A percentile compares a stretch with the other conserved stretches of the same genome.
Conservation (phyloP, 768 basidiomycete species). For the Serpula lacrymans region DNA sequence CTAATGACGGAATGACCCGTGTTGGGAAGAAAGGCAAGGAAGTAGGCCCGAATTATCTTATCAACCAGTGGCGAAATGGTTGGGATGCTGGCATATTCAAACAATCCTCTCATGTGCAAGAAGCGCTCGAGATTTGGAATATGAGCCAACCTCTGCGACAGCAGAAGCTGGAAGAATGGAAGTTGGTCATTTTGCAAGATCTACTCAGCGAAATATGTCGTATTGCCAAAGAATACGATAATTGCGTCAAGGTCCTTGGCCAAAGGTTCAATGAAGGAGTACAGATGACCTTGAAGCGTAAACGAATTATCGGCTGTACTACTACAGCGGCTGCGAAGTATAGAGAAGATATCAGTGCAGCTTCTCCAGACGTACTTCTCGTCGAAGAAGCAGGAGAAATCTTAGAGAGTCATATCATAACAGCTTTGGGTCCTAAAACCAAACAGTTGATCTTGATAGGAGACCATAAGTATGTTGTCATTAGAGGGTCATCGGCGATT, state of each 20-base stretch:
- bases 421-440: slow-evolving; percentile 45
- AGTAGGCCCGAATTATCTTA: slow-evolving; percentile 37
- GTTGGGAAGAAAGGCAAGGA: slow-evolving; percentile 39
- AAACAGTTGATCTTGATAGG: slow-evolving; percentile 64
- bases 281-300: slow-evolving; percentile 34
- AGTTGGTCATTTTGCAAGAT: slow-evolving; percentile 29
- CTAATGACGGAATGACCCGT: slow-evolving; percentile 41
- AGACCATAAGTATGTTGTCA: slow-evolving; percentile 67
- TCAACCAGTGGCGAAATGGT: slow-evolving; percentile 46
- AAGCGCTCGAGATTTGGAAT: slow-evolving; percentile 33
- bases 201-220: slow-evolving; percentile 31
- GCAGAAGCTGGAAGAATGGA: slow-evolving; percentile 30
- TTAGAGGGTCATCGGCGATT: too few relatives aligned
- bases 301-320: slow-evolving; percentile 63
- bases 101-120: slow-evolving; percentile 16
- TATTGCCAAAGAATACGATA: slow-evolving; percentile 37
- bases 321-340: slow-evolving; percentile 71
- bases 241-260: slow-evolving; percentile 30
- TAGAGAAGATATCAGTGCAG: slow-evolving; percentile 40
- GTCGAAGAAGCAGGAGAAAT: slow-evolving; percentile 78
- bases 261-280: slow-evolving; percentile 34
- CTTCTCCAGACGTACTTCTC: slow-evolving; percentile 49
- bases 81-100: slow-evolving; percentile 42
- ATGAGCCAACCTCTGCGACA: slow-evolving; percentile 28
- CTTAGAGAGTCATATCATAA: slow-evolving; percentile 62